Evolutionary conservation across 2,329 filamentous ascomycete genomes (phyloP).

Genomic region (Didymella segeticola): DNA sequence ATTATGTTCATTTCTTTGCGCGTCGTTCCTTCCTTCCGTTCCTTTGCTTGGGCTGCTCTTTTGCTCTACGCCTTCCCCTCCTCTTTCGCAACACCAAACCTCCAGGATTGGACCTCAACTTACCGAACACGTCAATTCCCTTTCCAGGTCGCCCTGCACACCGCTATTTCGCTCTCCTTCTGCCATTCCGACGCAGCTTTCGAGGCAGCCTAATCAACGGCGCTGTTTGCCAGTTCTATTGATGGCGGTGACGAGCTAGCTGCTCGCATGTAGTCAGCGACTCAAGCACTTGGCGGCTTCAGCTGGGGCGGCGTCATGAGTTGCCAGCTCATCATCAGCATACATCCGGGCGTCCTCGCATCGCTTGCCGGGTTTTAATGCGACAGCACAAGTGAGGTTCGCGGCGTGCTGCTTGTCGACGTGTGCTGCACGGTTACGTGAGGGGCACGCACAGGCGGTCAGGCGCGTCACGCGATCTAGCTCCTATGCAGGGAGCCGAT

Average conservation of each 20-base stretch:
- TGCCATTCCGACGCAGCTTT: conserved; percentile 35
- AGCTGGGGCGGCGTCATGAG: conserved; percentile 18
- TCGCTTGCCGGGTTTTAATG: conserved; percentile 13
- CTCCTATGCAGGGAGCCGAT: conserved; percentile 15
- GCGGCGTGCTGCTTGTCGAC: conserved; percentile 14
- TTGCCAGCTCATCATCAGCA: conserved; percentile 20
- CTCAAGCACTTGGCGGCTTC: conserved; percentile 19
- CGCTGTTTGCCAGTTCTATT: conserved; percentile 5
- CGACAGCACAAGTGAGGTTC: conserved; percentile 15
- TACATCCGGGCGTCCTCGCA: conserved; percentile 13
- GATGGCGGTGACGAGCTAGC: conserved; percentile 15
- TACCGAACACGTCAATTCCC: conserved; percentile 94
- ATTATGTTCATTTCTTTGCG: neutral
- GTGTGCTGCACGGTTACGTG: conserved; percentile 21
- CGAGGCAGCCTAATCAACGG: conserved; percentile 2
- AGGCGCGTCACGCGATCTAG: conserved; percentile 18
- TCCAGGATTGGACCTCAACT: conserved; percentile 50
- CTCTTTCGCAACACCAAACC: conserved; percentile 16
- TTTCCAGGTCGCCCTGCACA: conserved; percentile 75
- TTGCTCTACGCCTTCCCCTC: conserved; percentile 2
- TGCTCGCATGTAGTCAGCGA: conserved; percentile 19
- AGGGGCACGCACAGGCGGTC: conserved; percentile 17
- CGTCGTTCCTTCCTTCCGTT: neutral
- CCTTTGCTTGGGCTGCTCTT: neutral
- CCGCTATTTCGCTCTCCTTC: conserved; percentile 48